Conservation (phyloP, 2,329 filamentous ascomycete genomes). For the Trichophyton verrucosum region DNA sequence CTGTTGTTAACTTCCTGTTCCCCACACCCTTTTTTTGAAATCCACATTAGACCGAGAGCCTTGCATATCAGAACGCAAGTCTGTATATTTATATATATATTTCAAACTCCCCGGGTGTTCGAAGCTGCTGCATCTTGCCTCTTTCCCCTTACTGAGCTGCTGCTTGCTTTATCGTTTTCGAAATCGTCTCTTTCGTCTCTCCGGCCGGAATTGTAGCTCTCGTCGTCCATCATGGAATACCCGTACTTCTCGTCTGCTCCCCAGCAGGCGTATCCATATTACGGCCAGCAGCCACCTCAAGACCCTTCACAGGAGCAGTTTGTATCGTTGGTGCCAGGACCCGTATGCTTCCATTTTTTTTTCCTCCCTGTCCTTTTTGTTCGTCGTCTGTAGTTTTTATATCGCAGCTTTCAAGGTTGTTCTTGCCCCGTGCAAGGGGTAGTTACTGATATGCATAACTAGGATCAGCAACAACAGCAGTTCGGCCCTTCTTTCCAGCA, state of each 20-base stretch:
- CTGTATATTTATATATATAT: background rate
- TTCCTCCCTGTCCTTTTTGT: background rate
- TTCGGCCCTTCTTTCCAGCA: background rate
- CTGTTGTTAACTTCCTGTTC: background rate
- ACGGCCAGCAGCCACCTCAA: background rate
- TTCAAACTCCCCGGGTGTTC: background rate
- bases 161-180: background rate
- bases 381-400: background rate
- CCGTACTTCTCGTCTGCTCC: constrained; percentile 1
- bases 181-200: background rate
- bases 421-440: background rate
- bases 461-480: constrained; percentile 1
- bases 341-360: background rate
- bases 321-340: background rate
- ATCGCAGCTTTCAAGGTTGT: background rate
- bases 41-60: background rate
- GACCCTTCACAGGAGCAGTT: background rate
- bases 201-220: background rate
- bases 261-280: constrained; percentile 1
- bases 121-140: background rate
- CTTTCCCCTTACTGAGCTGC: background rate
- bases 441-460: background rate
- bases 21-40: background rate
- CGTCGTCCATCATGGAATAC: background rate
- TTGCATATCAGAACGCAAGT: background rate